These are phyloP conservation scores for Mycena filopes DNA, from an alignment of 768 basidiomycete genomes.

Conservation along the genomic window DNA sequence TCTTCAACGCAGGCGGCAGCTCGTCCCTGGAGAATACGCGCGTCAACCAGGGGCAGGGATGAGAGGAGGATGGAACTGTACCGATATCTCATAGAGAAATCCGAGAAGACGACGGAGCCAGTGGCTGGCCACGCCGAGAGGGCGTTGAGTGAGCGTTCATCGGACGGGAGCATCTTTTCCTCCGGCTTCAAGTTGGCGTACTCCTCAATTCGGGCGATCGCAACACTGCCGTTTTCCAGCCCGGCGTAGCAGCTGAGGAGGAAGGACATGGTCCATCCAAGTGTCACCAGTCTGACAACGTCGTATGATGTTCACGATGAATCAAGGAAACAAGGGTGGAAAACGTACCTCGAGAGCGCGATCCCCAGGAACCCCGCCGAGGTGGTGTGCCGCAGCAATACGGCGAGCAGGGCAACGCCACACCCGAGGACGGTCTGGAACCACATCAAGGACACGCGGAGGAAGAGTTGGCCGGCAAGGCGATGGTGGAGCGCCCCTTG, in stretches of 20 bases:
- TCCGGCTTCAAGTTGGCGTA: slow-evolving; percentile 20
- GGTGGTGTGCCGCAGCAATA: slow-evolving; percentile 18
- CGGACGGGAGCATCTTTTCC: background rate
- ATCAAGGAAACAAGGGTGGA: background rate
- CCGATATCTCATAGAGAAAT: slow-evolving; percentile 28
- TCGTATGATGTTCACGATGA: background rate
- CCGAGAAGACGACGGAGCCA: slow-evolving; percentile 11
- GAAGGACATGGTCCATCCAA: slow-evolving; percentile 2
- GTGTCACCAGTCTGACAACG: slow-evolving; percentile 8
- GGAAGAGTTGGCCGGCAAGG: slow-evolving; percentile 19
- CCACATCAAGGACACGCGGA: slow-evolving; percentile 23
- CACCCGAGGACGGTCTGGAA: slow-evolving; percentile 25
- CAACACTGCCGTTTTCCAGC: slow-evolving; percentile 22
- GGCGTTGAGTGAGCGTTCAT: background rate
- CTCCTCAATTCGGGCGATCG: slow-evolving; percentile 26
- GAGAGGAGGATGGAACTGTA: background rate
- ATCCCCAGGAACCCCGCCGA: slow-evolving; percentile 25
- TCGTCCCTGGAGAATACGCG: background rate
- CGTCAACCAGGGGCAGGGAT: background rate
- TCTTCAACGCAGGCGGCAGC: slow-evolving; percentile 18
- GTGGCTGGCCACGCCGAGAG: slow-evolving; percentile 18
- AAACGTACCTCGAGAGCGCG: slow-evolving; percentile 15
- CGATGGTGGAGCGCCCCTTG: slow-evolving; percentile 26
- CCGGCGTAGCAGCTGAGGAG: slow-evolving; percentile 11
- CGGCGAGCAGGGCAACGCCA: slow-evolving; percentile 13